Base-by-base conservation (phyloP, 139 green algal species). In the Volvox reticuliferus region DNA sequence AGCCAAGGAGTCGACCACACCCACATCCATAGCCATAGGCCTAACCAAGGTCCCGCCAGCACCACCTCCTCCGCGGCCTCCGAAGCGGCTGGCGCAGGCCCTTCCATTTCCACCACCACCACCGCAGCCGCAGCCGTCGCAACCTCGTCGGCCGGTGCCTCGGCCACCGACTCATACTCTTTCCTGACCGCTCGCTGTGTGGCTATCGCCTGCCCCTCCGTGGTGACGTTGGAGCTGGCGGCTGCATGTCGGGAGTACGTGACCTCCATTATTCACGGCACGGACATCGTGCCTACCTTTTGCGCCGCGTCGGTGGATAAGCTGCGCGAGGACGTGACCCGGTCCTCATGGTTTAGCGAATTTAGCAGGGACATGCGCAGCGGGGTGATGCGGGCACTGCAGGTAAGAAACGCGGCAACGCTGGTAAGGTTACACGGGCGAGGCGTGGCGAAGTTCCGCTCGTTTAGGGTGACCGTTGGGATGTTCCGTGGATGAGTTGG, bases 181-280 rank as follows among this genome's bases (percentile, higher is more conserved):
- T 95, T 97, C 81, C 88, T 88, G 0, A 88, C 93, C 33, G 95
- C 93, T 2, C 94, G 93, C 21, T 98, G 96, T 87, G 82, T 95
- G n/a, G 94, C 96, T 18, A 95, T 99, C 50, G 97, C 97, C 22
- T 99, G 97, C 94, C 97, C 97, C 30, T 94, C 94, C 2, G 97
- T 95, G 92, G 97, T 98, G 94, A 99, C 97, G 9, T 78, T 97
- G 82, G 95, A 98, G 91, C 94, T 99, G 63, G 96, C 97, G 0
- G 73, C 91, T 1, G 94, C 92, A 30, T 98, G 97, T 91, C 80
- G 36, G 0, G 79, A 63, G 19, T 98, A 96, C 91, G 97, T 99
- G n/a, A 99, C 96, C 16, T 96, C 90, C 55, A 65, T 99, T 35
- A 89, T 99, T 28, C 96, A 99, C 86, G 94, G 93, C 32, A 93